phyloP scores from a whole-genome alignment of 2,329 filamentous ascomycete genomes.

The Arthrobotrys pseudoclavata region DNA sequence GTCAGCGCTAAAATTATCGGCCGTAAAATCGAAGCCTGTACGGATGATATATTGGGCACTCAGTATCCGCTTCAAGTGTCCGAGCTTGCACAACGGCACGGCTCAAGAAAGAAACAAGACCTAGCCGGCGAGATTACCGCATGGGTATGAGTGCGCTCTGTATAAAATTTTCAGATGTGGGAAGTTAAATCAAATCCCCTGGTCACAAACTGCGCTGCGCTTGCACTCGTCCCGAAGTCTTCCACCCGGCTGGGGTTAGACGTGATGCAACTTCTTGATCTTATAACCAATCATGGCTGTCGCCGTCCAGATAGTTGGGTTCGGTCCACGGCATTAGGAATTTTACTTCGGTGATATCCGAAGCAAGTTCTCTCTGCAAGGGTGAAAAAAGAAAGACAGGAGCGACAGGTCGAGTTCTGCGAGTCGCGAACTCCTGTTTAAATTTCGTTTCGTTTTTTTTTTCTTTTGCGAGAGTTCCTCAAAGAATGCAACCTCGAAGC shows the following conservation, averaged over 20 bases:
- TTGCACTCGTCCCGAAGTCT: slow-evolving; percentile 39
- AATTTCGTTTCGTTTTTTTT: not conserved
- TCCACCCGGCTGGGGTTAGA: slow-evolving; percentile 11
- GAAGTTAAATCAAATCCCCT: slow-evolving; percentile 19
- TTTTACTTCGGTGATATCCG: slow-evolving; percentile 50
- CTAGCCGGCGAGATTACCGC: not conserved
- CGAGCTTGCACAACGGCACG: slow-evolving; percentile 44
- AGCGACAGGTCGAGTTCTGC: slow-evolving; percentile 14
- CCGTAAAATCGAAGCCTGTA: slow-evolving; percentile 40
- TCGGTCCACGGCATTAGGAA: slow-evolving; percentile 4
- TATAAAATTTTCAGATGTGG: slow-evolving; percentile 32
- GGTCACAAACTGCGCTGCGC: slow-evolving; percentile 29
- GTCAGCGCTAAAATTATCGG: slow-evolving; percentile 56
- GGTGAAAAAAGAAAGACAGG: not conserved
- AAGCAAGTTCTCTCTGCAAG: slow-evolving; percentile 8
- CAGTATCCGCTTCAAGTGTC: slow-evolving; percentile 40
- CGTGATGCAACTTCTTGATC: slow-evolving; percentile 27
- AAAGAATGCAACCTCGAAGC: slow-evolving; percentile 27
- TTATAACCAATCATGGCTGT: slow-evolving; percentile 50
- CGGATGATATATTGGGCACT: slow-evolving; percentile 31
- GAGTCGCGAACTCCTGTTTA: slow-evolving; percentile 18
- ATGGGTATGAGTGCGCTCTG: slow-evolving; percentile 17
- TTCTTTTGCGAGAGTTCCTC: slow-evolving; percentile 21
- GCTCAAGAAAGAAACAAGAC: slow-evolving; percentile 24
- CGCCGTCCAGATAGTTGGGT: slow-evolving; percentile 22